Base-by-base conservation (phyloP, 2,329 filamentous ascomycete species). In the Exophiala spinifera region DNA sequence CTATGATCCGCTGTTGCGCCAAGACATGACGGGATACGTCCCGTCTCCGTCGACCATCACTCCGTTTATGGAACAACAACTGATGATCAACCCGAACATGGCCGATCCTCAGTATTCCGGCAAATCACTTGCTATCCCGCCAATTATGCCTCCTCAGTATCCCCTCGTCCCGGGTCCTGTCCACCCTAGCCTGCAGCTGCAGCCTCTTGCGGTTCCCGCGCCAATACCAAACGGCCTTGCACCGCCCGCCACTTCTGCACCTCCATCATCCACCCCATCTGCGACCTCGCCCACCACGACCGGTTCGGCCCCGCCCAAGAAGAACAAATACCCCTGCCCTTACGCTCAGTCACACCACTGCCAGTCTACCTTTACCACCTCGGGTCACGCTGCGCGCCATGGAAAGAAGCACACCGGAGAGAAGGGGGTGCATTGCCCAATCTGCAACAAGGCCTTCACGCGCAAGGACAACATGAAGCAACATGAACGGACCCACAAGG, bases 401-500 rank as follows among this genome's bases (percentile, higher is more conserved):
- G 82, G 83, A 23, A 86, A 86, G 70, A 85, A 85, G 70, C 83
- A 86, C 70, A 86, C 83, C 0, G 83, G 83, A 51, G 83, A 85
- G 69, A 86, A 86, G 68, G 82, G 84, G 56, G 82, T 84, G n/a
- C 78, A 82, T 63, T 86, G 83, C 65, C 83, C 83, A 0, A 80
- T 85, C 57, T 86, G 83, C 73, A 81, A 82, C 72, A 86, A 86
- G 68, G 82, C 82, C 11, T 86, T 86, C 65, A 85, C 83, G 11
- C 79, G 83, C 59, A 86, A 86, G 65, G 83, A 86, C 71, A 86
- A 86, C 69, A 86, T 86, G 83, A 84, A 86, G 69, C 83, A 86
- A 67, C 83, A 86, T 63, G 81, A 82, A 40, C 75, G 83, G 33
- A 86, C 83, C 1, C 83, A 86, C 65, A 76, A 79, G 46, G 54